Conservation (phyloP, 805 yeast genomes). For the Pichia heedii region DNA sequence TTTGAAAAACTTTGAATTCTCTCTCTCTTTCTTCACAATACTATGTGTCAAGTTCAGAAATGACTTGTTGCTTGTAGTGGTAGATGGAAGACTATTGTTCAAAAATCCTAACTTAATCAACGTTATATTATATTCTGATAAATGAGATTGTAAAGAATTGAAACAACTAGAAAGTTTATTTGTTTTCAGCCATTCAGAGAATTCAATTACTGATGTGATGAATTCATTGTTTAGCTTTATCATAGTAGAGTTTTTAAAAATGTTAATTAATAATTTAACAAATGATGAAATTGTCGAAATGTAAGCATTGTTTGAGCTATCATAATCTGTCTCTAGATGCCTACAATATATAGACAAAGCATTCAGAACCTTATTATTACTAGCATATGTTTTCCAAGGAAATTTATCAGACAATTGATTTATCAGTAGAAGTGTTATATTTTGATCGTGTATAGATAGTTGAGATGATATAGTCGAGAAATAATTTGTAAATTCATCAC, state of each 20-base stretch:
- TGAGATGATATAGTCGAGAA: constrained; percentile 14
- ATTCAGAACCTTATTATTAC: constrained; percentile 11
- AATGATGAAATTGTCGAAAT: constrained; percentile 16
- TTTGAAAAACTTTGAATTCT: constrained; percentile 13
- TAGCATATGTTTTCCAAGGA: constrained; percentile 17
- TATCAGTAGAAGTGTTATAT: constrained; percentile 19
- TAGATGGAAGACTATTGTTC: not conserved
- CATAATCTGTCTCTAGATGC: not conserved
- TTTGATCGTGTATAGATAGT: constrained; percentile 15
- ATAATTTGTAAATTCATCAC: constrained; percentile 18
- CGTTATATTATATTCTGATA: constrained; percentile 1
- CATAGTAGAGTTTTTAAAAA: constrained; percentile 11
- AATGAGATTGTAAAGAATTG: not conserved
- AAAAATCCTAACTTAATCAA: constrained; percentile 3
- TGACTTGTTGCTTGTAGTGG: not conserved
- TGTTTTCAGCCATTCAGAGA: constrained; percentile 7
- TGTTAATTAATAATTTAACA: constrained; percentile 16
- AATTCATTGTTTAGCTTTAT: constrained; percentile 12
- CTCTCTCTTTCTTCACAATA: constrained; percentile 1
- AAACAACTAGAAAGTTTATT: not conserved
- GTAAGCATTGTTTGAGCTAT: not conserved
- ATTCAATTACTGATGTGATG: constrained; percentile 12
- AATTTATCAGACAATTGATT: constrained; percentile 18
- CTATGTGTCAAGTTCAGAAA: not conserved
- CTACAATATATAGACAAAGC: constrained; percentile 12